A percentile compares a stretch with the other conserved stretches of the same genome.
Evolutionary conservation across 2,329 filamentous ascomycete species (phyloP).

Genomic region (Ustulina deusta): DNA sequence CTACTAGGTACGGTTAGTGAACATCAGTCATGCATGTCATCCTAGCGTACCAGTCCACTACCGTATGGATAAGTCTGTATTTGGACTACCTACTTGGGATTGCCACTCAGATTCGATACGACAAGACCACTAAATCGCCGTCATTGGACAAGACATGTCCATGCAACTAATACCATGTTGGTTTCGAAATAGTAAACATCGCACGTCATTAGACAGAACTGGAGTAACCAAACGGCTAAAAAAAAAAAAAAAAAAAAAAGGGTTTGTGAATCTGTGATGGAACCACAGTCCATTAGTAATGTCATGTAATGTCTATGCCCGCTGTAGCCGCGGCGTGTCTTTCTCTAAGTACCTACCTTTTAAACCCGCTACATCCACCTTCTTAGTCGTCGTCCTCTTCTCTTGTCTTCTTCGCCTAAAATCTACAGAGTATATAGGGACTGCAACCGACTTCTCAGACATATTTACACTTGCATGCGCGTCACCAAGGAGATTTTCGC

Average conservation of each 20-base stretch:
- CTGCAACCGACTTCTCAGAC: slow-evolving; percentile 10
- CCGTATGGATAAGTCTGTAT: too few species aligned
- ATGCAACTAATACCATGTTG: neutral
- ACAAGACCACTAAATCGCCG: neutral
- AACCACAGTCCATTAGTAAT: slow-evolving; percentile 26
- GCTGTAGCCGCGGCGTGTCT: slow-evolving; percentile 24
- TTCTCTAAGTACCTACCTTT: slow-evolving; percentile 7
- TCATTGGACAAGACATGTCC: slow-evolving; percentile 8
- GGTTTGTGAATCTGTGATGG: too few species aligned
- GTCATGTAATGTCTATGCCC: slow-evolving; percentile 3
- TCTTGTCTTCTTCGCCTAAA: neutral
- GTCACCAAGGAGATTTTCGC: slow-evolving; percentile 54
- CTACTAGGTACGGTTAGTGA: neutral
- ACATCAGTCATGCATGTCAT: slow-evolving; percentile 13
- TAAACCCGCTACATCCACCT: slow-evolving; percentile 30
- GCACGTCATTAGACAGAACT: slow-evolving; percentile 16
- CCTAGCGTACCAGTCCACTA: slow-evolving; percentile 2
- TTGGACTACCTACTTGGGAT: neutral
- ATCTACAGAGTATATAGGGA: neutral
- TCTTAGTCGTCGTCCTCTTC: neutral
- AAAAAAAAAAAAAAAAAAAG: neutral
- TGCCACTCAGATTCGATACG: slow-evolving; percentile 11
- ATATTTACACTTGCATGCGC: slow-evolving; percentile 52
- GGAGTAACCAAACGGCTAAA: neutral
- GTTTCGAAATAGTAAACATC: slow-evolving; percentile 4